phyloP scores from a whole-genome alignment of 768 basidiomycete genomes.

The Mycena polygramma region DNA sequence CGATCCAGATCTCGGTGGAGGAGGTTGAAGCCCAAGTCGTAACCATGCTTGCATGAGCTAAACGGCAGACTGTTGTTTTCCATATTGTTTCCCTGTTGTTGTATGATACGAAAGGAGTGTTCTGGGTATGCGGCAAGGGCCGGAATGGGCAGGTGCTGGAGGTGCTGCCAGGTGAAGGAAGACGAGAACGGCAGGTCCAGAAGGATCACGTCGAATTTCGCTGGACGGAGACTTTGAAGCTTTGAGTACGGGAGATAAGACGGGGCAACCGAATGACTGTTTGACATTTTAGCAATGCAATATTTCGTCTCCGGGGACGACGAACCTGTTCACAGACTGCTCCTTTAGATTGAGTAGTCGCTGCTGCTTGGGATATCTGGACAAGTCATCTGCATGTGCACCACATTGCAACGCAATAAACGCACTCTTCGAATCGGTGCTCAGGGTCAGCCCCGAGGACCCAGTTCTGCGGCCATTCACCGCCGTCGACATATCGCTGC shows the following conservation, averaged over 20 bases:
- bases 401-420: slow-evolving; percentile 32
- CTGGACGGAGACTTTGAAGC: slow-evolving; percentile 62
- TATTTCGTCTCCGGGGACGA: too few species aligned
- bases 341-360: slow-evolving; percentile 88
- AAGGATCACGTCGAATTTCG: slow-evolving; percentile 92
- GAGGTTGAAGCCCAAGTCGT: slow-evolving; percentile 14
- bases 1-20: background rate
- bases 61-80: too few species aligned
- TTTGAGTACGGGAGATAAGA: slow-evolving; percentile 76
- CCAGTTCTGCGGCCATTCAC: slow-evolving; percentile 95
- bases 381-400: slow-evolving; percentile 22
- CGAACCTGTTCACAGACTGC: slow-evolving; percentile 66
- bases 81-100: too few species aligned
- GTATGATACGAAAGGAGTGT: too few species aligned
- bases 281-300: too few species aligned
- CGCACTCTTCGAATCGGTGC: slow-evolving; percentile 93
- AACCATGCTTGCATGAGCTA: slow-evolving; percentile 7
- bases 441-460: slow-evolving; percentile 92
- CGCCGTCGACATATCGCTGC: slow-evolving; percentile 89
- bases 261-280: slow-evolving; percentile 75
- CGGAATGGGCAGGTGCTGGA: slow-evolving; percentile 86
- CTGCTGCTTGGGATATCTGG: slow-evolving; percentile 96
- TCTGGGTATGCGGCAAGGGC: slow-evolving; percentile 86
- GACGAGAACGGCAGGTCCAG: slow-evolving; percentile 93
- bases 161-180: slow-evolving; percentile 87